These are phyloP conservation scores for Russula abietina DNA, from an alignment of 768 basidiomycete genomes.

Conservation along the genomic window DNA sequence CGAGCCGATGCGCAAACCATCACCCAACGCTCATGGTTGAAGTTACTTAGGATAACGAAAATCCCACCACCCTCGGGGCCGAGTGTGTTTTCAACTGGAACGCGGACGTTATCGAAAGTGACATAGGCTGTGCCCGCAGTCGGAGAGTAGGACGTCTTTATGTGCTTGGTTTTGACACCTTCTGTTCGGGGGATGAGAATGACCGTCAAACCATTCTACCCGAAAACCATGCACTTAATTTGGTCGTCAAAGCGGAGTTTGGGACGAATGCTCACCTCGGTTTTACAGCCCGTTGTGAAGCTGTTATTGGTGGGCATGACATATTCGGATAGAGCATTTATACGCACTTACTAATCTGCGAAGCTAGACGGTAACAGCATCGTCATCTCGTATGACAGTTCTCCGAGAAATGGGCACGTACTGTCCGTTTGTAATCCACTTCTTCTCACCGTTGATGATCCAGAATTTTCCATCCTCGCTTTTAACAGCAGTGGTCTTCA, in stretches of 20 bases:
- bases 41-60: constrained; percentile 69
- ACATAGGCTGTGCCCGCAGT: constrained; percentile 82
- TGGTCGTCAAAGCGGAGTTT: constrained; percentile 33
- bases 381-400: not conserved
- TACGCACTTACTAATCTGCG: constrained; percentile 35
- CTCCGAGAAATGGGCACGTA: constrained; percentile 28
- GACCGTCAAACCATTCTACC: constrained; percentile 61
- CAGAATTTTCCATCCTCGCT: constrained; percentile 77
- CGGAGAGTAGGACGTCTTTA: constrained; percentile 83
- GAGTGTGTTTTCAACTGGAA: constrained; percentile 82
- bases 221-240: not conserved
- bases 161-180: constrained; percentile 75
- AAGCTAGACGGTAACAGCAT: constrained; percentile 26
- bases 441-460: constrained; percentile 84
- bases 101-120: constrained; percentile 77
- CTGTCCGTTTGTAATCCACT: constrained; percentile 78
- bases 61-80: constrained; percentile 74
- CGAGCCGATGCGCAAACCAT: constrained; percentile 71
- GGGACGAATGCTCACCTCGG: constrained; percentile 35
- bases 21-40: constrained; percentile 93
- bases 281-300: constrained; percentile 73
- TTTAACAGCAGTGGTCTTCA: constrained; percentile 74
- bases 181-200: constrained; percentile 81
- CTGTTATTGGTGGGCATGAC: constrained; percentile 17
- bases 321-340: not conserved